Percentiles rank a stretch among this genome's conserved stretches.
Conservation (phyloP, 148 eudicot species). For the Rhododendron williamsianum region DNA sequence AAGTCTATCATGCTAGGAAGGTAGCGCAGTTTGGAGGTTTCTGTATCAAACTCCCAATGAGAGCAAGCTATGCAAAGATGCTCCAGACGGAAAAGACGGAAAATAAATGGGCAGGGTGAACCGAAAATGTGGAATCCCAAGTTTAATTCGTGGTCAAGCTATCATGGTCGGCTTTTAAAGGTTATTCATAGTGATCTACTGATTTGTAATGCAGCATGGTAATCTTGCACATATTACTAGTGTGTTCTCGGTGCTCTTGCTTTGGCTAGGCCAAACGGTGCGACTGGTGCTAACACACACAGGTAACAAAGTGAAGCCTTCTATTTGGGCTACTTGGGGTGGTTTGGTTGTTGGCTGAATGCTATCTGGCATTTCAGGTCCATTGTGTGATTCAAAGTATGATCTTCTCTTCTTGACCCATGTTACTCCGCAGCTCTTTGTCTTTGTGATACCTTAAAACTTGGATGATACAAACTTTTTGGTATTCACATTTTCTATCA, state of each 20-base stretch:
- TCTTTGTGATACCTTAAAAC: background rate
- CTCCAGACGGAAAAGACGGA: background rate
- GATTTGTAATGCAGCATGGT: background rate
- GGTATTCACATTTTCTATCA: background rate
- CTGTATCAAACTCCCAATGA: background rate
- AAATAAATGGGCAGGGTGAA: background rate
- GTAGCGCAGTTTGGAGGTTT: background rate
- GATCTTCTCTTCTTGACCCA: background rate
- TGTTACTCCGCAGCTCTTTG: background rate
- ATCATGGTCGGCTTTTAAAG: constrained; percentile 2
- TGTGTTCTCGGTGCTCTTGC: background rate
- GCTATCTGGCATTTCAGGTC: background rate
- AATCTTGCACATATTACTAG: background rate
- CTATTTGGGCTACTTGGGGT: background rate
- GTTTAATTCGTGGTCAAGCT: background rate
- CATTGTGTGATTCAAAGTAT: background rate
- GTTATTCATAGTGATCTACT: background rate
- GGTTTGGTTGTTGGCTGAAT: background rate
- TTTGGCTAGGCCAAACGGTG: background rate
- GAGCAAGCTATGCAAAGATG: background rate
- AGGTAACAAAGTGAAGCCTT: background rate
- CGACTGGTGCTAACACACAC: background rate
- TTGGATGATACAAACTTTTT: background rate
- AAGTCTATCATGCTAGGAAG: background rate
- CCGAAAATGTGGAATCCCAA: background rate